phyloP scores from a whole-genome alignment of 495 filamentous ascomycete genomes.

The Massariosphaeria phaeospora region DNA sequence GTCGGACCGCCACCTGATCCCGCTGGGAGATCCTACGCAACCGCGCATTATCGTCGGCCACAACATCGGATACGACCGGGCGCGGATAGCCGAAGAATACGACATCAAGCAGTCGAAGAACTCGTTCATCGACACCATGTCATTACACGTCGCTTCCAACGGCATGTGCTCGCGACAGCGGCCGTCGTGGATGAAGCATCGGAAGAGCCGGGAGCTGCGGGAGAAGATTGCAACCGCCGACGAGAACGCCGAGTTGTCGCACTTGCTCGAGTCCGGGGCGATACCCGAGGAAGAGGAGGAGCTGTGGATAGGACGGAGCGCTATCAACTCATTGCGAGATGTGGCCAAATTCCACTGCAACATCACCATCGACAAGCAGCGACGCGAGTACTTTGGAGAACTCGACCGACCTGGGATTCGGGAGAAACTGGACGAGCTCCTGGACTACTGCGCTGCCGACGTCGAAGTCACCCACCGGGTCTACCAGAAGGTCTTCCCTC shows the following conservation, averaged over 20 bases:
- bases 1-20: constrained; percentile 74
- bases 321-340: constrained; percentile 89
- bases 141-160: constrained; percentile 93
- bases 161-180: constrained; percentile 97
- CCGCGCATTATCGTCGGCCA: constrained; percentile 82
- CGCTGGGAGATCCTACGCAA: constrained; percentile 66
- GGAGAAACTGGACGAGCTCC: constrained; percentile 67
- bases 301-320: constrained; percentile 89
- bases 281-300: constrained; percentile 77
- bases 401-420: constrained; percentile 64
- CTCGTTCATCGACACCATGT: constrained; percentile 96
- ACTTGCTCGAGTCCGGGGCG: constrained; percentile 59
- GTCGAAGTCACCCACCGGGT: constrained; percentile 88
- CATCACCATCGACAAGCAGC: constrained; percentile 84
- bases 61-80: constrained; percentile 93
- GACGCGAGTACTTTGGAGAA: constrained; percentile 82
- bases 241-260: constrained; percentile 62
- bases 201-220: constrained; percentile 78
- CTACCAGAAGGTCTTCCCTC: constrained; percentile 84
- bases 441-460: constrained; percentile 96
- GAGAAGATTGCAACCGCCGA: constrained; percentile 73
- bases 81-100: constrained; percentile 86
- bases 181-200: constrained; percentile 93
- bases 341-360: constrained; percentile 95
- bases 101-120: constrained; percentile 72